These are phyloP conservation scores for Plasmodium ovale DNA, from an alignment of 169 alveolate species.

Conservation along the genomic window DNA sequence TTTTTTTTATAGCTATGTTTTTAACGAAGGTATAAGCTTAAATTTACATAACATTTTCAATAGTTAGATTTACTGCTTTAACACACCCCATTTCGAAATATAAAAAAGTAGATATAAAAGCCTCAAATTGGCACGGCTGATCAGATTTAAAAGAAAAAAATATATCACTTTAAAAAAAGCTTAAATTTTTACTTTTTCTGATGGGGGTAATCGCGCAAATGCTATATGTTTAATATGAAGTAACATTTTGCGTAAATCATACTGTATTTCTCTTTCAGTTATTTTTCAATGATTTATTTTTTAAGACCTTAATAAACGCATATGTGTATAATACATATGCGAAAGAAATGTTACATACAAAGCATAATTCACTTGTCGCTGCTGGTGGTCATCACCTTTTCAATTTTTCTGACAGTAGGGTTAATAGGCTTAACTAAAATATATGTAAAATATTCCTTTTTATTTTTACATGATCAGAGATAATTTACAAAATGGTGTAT, in stretches of 20 bases:
- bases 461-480: background rate
- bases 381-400: no score
- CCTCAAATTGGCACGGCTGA: background rate
- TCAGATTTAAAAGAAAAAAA: background rate
- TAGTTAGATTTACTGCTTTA: background rate
- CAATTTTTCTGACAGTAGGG: no score
- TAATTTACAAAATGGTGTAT: background rate
- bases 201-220: background rate
- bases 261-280: no score
- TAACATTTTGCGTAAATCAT: background rate
- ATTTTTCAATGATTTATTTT: no score
- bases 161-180: background rate
- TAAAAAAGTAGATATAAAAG: no score
- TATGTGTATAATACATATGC: no score
- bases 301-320: no score
- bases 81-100: conserved; percentile 3
- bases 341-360: no score
- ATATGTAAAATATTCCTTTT: background rate
- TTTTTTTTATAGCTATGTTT: conserved; percentile 5
- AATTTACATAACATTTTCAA: background rate
- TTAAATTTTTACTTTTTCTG: background rate
- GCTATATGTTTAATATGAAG: background rate
- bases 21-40: background rate
- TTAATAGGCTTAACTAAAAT: background rate
- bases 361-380: no score